phyloP scores from a whole-genome alignment of 768 basidiomycete species.

The Coprinopsis sp. region DNA sequence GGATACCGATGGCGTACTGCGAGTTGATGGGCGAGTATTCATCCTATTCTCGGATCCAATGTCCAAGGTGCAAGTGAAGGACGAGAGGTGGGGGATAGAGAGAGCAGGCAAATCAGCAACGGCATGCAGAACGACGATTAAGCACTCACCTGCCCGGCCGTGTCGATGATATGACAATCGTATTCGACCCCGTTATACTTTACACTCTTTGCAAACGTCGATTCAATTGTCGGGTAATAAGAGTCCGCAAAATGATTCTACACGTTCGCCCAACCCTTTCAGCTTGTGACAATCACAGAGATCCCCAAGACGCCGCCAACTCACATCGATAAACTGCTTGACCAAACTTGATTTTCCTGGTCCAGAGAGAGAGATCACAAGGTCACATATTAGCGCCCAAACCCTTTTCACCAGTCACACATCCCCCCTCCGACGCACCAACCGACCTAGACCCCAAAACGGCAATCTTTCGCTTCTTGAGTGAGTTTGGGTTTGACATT shows the following conservation, averaged over 20 bases:
- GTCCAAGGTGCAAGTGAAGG: conserved; percentile 1
- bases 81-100: too few relatives aligned
- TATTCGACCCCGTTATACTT: conserved; percentile 87
- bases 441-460: conserved; percentile 88
- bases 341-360: conserved; percentile 96
- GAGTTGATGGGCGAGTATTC: conserved; percentile 93
- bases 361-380: background rate
- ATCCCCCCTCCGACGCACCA: conserved; percentile 61
- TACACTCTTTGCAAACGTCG: conserved; percentile 80
- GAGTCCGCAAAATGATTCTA: conserved; percentile 81
- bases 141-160: conserved; percentile 83
- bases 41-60: conserved; percentile 52
- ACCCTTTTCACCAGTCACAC: too few relatives aligned
- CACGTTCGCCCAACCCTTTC: conserved; percentile 3
- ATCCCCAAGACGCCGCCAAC: background rate
- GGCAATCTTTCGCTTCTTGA: conserved; percentile 86
- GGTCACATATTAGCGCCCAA: background rate
- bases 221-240: conserved; percentile 96
- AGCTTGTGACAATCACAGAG: background rate
- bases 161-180: conserved; percentile 96
- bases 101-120: too few relatives aligned
- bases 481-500: conserved; percentile 18
- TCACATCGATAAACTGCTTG: conserved; percentile 84
- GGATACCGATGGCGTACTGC: conserved; percentile 94
- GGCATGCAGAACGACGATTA: background rate